A percentile compares a stretch with the other conserved stretches of the same genome.
These are phyloP conservation scores for Xerocomus cyaneibrunnescens DNA, from an alignment of 1,284 basidiomycete species.

Conservation along the genomic window DNA sequence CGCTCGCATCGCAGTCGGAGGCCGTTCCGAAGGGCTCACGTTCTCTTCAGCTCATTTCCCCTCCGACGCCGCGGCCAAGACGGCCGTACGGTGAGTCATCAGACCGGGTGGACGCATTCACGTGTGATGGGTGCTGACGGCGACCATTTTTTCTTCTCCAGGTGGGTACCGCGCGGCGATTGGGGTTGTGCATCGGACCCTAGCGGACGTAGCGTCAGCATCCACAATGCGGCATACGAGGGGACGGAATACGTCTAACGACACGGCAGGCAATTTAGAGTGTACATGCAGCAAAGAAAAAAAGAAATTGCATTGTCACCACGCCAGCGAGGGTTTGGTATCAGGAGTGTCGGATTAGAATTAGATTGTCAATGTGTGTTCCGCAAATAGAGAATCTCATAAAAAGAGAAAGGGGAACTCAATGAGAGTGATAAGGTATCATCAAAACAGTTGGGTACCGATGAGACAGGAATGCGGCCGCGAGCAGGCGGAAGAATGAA, in stretches of 20 bases:
- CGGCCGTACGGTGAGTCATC: slow-evolving; percentile 80
- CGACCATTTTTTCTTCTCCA: slow-evolving; percentile 27
- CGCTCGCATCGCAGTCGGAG: slow-evolving; percentile 30
- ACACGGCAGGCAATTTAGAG: slow-evolving; percentile 10
- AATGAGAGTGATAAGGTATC: slow-evolving; percentile 40
- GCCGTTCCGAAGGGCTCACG: slow-evolving; percentile 2
- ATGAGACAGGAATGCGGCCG: slow-evolving; percentile 21
- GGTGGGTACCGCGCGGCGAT: slow-evolving; percentile 92
- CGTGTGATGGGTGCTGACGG: slow-evolving; percentile 12
- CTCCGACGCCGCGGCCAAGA: slow-evolving; percentile 80
- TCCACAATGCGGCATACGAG: slow-evolving; percentile 91
- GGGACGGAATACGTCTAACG: slow-evolving; percentile 12
- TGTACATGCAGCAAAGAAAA: slow-evolving; percentile 19
- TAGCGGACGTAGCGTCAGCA: slow-evolving; percentile 92
- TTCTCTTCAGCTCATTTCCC: slow-evolving; percentile 70
- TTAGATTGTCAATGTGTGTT: slow-evolving; percentile 36
- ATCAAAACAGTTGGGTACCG: slow-evolving; percentile 32
- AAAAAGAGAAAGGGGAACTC: slow-evolving; percentile 24
- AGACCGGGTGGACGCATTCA: slow-evolving; percentile 19
- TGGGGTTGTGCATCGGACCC: slow-evolving; percentile 97
- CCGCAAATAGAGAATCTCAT: slow-evolving; percentile 40
- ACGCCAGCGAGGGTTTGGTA: slow-evolving; percentile 26
- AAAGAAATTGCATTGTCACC: slow-evolving; percentile 16
- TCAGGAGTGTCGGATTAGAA: slow-evolving; percentile 30
- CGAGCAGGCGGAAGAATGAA: slow-evolving; percentile 26